Conservation (phyloP, 345 rosid species). For the Geranium brycei region DNA sequence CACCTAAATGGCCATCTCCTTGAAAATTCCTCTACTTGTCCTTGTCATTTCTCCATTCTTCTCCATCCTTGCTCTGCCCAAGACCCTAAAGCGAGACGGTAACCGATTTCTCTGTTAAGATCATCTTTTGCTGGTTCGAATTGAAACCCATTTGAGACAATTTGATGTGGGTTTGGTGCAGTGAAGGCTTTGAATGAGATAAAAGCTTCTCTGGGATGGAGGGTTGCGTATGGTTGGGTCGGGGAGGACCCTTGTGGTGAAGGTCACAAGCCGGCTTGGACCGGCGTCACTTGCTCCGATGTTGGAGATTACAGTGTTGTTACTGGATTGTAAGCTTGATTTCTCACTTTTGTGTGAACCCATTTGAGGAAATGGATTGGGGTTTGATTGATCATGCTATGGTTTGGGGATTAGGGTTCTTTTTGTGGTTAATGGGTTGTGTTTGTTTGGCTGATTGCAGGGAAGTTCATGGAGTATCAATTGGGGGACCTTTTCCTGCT, state of each 20-base stretch:
- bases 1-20: neutral
- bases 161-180: constrained; percentile 14
- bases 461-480: constrained; percentile 85
- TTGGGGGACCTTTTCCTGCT: constrained; percentile 88
- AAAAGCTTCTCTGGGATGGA: constrained; percentile 94
- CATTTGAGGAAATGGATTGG: no score
- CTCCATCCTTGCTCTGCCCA: constrained; percentile 14
- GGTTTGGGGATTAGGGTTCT: no score
- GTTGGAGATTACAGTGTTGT: constrained; percentile 85
- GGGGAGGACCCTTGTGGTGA: constrained; percentile 99
- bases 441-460: constrained; percentile 16
- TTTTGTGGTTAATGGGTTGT: neutral
- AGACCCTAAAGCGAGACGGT: constrained; percentile 59
- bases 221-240: constrained; percentile 89
- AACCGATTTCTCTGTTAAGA: neutral
- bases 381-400: no score
- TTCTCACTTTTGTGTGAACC: no score
- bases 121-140: no score
- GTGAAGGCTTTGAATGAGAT: constrained; percentile 96
- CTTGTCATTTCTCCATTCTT: neutral
- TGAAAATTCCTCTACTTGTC: constrained; percentile 14
- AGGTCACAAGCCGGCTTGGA: constrained; percentile 76
- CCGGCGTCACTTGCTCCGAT: constrained; percentile 84
- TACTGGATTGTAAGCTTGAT: constrained; percentile 50
- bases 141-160: neutral